A percentile compares a stretch with the other conserved stretches of the same genome.
phyloP scores from a whole-genome alignment of 1,284 basidiomycete species.

The Termitomyces sp. region DNA sequence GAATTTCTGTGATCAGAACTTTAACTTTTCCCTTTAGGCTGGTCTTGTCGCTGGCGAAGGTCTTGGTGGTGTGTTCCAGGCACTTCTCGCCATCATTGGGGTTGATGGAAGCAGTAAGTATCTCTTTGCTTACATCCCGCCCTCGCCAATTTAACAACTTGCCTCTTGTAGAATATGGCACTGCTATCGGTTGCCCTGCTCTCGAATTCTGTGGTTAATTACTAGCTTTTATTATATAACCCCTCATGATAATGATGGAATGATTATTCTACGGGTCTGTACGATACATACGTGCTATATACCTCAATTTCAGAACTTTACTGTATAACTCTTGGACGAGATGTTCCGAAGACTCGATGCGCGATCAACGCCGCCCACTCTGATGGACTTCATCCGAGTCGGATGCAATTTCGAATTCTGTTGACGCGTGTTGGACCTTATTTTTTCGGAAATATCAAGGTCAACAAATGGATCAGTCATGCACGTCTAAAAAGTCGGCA shows the following conservation, averaged over 20 bases:
- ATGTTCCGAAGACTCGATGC: too few relatives aligned
- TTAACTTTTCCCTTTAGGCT: conserved; percentile 27
- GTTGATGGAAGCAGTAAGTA: conserved; percentile 45
- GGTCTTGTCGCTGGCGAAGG: conserved; percentile 68
- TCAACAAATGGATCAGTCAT: neutral
- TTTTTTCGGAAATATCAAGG: neutral
- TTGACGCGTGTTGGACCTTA: neutral
- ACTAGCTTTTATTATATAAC: neutral
- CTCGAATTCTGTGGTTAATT: conserved; percentile 44
- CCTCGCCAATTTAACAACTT: neutral
- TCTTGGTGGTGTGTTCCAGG: conserved; percentile 64
- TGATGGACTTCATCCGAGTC: too few relatives aligned
- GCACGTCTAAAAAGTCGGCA: neutral
- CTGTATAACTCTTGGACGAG: too few relatives aligned
- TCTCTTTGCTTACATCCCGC: neutral
- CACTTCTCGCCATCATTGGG: conserved; percentile 45
- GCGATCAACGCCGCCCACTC: too few relatives aligned
- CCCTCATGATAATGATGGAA: neutral
- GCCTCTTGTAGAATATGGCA: conserved; percentile 35
- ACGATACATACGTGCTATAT: conserved; percentile 1
- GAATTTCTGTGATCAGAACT: neutral
- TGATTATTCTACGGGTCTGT: conserved; percentile 4
- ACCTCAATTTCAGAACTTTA: neutral
- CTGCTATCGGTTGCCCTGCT: conserved; percentile 47
- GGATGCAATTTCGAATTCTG: neutral